Conservation (phyloP, 179 eudicot species). For the Carnegiea gigantea region DNA sequence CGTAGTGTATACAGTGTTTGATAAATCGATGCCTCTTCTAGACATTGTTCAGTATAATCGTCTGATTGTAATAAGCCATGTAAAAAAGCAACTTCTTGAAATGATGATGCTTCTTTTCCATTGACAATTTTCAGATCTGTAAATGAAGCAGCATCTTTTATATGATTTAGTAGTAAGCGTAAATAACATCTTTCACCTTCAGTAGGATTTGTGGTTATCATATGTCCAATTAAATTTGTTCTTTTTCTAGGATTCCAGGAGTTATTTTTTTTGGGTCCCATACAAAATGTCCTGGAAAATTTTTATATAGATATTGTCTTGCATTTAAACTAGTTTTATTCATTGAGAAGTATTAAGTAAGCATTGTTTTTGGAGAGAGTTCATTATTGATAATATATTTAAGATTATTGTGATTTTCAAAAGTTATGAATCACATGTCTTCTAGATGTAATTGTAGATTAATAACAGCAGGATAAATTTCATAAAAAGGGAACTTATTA, state of each 20-base stretch:
- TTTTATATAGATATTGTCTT: background rate
- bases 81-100: background rate
- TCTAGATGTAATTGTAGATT: background rate
- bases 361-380: background rate
- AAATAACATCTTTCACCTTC: slow-evolving; percentile 4
- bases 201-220: background rate
- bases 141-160: background rate
- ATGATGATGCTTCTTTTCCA: background rate
- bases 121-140: background rate
- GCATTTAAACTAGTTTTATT: background rate
- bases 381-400: no score
- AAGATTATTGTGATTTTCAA: background rate
- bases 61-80: slow-evolving; percentile 1
- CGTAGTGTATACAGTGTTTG: background rate
- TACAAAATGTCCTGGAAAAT: background rate
- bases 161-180: background rate
- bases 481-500: background rate
- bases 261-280: background rate
- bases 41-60: background rate
- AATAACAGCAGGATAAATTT: background rate
- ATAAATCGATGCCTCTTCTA: background rate
- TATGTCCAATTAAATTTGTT: background rate
- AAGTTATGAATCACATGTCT: no score
- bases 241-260: background rate
- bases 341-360: background rate